phyloP scores from a whole-genome alignment of 345 rosid species.

The Erucastrum elatum region DNA sequence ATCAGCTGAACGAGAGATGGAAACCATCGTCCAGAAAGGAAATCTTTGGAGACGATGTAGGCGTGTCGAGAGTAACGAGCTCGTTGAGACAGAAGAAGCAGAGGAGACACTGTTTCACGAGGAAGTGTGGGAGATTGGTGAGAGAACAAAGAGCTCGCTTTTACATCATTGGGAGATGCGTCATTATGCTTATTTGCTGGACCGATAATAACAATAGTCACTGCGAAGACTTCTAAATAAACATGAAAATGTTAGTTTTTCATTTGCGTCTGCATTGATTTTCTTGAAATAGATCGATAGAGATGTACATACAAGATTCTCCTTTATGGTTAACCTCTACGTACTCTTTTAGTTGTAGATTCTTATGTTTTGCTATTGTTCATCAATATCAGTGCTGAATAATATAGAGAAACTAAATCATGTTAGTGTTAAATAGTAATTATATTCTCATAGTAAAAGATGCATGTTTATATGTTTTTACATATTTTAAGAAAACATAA shows the following conservation, averaged over 20 bases:
- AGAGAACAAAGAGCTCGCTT: constrained; percentile 88
- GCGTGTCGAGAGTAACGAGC: constrained; percentile 27
- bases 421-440: constrained; percentile 2
- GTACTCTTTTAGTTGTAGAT: constrained; percentile 4
- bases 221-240: constrained; percentile 34
- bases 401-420: background rate
- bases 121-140: constrained; percentile 78
- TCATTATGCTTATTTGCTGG: constrained; percentile 93
- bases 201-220: constrained; percentile 55
- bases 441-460: too few species aligned
- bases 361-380: constrained; percentile 16
- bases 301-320: constrained; percentile 45
- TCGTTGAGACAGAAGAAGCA: constrained; percentile 40
- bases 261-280: constrained; percentile 8
- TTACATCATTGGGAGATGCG: constrained; percentile 89
- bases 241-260: background rate
- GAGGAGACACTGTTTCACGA: constrained; percentile 59
- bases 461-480: too few species aligned
- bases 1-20: constrained; percentile 54
- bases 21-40: constrained; percentile 51
- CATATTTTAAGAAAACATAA: too few species aligned
- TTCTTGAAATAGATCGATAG: constrained; percentile 28
- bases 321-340: background rate
- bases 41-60: constrained; percentile 27
- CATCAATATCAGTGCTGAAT: background rate